Base-by-base conservation (phyloP, 78 protist genomes). In the Chrysochromulina parva region DNA sequence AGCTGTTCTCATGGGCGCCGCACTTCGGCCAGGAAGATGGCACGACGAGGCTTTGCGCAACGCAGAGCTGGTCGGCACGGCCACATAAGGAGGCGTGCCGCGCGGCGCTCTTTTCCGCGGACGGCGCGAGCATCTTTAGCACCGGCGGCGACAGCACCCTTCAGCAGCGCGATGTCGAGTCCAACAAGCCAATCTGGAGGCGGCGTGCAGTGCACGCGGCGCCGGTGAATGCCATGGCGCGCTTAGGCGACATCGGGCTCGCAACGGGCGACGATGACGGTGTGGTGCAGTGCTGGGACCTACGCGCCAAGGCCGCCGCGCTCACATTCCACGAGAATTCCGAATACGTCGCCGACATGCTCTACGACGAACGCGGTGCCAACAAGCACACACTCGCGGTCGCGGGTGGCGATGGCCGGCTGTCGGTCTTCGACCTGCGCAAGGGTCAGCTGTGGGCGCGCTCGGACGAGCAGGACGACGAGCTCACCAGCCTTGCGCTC, bases 381-480 rank as follows among this genome's bases (percentile, higher is more conserved):
- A 17, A 66, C 73, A 17, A 59, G 24, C 10, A 17, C 65, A 24
- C 73, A 6, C 67, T 82, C 24, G 17, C 9, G 69, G 57, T 50
- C 20, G 7, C 50, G 47, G n/a, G 92, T 10, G 95, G 95, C 20
- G 95, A 90, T 69, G 95, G 95, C 76, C 59, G 62, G 55, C 86
- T 93, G 17, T 52, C 60, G 20, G 88, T 58, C 17, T 88, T n/a
- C 50, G 90, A 93, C 48, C 19, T 91, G 53, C 47, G 91, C 0
- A 66, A 85, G 24, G 53, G 82, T 1, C 4, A 50, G n/a, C 92
- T 81, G 19, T 5, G 17, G 22, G 81, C 87, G 2, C 26, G 5
- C 47, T 93, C 95, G 22, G 94, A 91, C 53, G 24, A 52, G 47
- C 20, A 87, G 54, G 95, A 93, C 16, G 95, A 93, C 22, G 95